phyloP scores from a whole-genome alignment of 768 basidiomycete species.

The Lactarius tabidus region DNA sequence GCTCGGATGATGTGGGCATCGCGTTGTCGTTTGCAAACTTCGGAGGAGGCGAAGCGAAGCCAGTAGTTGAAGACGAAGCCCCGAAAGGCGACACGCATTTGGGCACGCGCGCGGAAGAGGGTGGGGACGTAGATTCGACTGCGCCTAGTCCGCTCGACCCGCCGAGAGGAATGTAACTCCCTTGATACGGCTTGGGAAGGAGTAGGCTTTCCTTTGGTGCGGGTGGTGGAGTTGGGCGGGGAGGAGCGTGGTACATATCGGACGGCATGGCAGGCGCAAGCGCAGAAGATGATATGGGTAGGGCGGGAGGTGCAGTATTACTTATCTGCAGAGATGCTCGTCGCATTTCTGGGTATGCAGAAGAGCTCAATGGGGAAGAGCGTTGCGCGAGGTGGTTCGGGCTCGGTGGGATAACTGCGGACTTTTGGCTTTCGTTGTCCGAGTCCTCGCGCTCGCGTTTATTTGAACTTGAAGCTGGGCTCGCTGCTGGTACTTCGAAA shows the following conservation, averaged over 20 bases:
- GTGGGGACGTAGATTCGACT: background rate
- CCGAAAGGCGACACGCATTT: background rate
- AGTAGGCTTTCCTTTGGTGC: background rate
- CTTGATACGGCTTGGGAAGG: slow-evolving; percentile 4
- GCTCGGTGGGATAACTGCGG: background rate
- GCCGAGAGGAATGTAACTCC: slow-evolving; percentile 11
- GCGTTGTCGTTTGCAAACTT: background rate
- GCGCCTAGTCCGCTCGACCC: no score
- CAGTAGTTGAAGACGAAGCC: background rate
- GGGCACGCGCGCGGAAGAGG: background rate
- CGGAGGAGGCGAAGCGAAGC: background rate
- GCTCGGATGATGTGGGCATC: background rate
- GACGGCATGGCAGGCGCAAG: background rate
- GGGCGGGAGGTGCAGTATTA: background rate
- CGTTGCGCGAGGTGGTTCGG: background rate
- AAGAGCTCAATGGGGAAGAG: background rate
- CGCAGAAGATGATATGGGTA: background rate
- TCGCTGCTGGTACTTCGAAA: slow-evolving; percentile 15
- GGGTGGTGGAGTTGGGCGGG: background rate
- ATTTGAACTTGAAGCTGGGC: slow-evolving; percentile 19
- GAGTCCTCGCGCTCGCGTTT: slow-evolving; percentile 21
- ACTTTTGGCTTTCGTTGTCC: slow-evolving; percentile 4
- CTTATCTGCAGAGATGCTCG: background rate
- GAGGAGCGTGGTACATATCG: background rate
- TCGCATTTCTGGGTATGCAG: background rate